Percentiles rank a stretch among this genome's conserved stretches.
These are phyloP conservation scores for Colletotrichum spaethianum DNA, from an alignment of 2,329 filamentous ascomycete genomes.

Conservation along the genomic window DNA sequence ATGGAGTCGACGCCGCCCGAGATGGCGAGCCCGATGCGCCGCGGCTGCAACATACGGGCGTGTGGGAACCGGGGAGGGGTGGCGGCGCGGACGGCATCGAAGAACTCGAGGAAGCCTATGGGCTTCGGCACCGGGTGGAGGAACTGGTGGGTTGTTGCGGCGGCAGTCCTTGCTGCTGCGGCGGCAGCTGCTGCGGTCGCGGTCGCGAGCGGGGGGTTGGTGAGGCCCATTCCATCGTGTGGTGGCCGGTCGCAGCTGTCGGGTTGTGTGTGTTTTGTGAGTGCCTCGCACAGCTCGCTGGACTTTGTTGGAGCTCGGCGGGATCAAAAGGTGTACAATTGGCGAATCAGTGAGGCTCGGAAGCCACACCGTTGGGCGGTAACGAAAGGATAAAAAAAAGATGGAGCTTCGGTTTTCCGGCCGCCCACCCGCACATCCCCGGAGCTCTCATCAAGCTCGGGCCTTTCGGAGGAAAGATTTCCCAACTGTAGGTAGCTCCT, in stretches of 20 bases:
- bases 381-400: neutral
- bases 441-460: conserved; percentile 13
- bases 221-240: conserved; percentile 37
- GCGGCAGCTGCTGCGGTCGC: neutral
- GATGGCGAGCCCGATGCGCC: conserved; percentile 77
- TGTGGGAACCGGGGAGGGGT: conserved; percentile 65
- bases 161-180: conserved; percentile 41
- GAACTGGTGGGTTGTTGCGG: conserved; percentile 44
- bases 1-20: conserved; percentile 99
- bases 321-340: neutral
- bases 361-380: neutral
- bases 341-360: conserved; percentile 16
- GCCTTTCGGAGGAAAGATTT: conserved; percentile 32
- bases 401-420: neutral
- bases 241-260: neutral
- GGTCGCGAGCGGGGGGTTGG: conserved; percentile 22
- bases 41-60: conserved; percentile 51
- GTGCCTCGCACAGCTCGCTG: neutral
- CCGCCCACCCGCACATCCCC: neutral
- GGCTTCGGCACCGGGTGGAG: conserved; percentile 56
- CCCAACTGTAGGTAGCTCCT: neutral
- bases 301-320: neutral
- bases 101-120: conserved; percentile 55
- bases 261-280: neutral
- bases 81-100: conserved; percentile 64